Base-by-base conservation (phyloP, 2,329 filamentous ascomycete genomes). In the Dactylellina sp. region DNA sequence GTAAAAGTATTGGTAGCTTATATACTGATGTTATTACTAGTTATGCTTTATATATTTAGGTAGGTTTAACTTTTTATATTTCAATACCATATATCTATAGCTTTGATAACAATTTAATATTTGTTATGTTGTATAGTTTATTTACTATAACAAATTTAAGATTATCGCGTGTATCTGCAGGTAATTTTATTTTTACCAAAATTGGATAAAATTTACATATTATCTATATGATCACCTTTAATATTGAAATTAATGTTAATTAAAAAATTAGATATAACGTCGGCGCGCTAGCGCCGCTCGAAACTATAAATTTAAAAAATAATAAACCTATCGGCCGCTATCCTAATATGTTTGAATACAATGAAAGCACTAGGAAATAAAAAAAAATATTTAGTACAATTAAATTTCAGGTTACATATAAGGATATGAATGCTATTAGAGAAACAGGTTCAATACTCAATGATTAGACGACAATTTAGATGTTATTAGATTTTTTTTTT, bases 341-440 rank as follows among this genome's bases (percentile, higher is more conserved):
- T n/a, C n/a, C n/a, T n/a, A n/a, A n/a, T n/a, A n/a, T n/a, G n/a
- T n/a, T n/a, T n/a, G n/a, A n/a, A n/a, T n/a, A n/a, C n/a, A n/a
- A n/a, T n/a, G n/a, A n/a, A n/a, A n/a, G n/a, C n/a, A n/a, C n/a
- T n/a, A n/a, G n/a, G n/a, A n/a, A n/a, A n/a, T n/a, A n/a, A n/a
- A n/a, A n/a, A n/a, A 44, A 61, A 61, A 37, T 61, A 61, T 49
- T 50, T 42, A 56, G 52, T 56, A 18, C 50, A 50, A 37, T 61
- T 50, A 61, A 40, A 61, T 50, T 61, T 39, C 47, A 59, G 40
- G 28, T n/a, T n/a, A n/a, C n/a, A n/a, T n/a, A n/a, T n/a, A n/a
- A n/a, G n/a, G n/a, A n/a, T n/a, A n/a, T n/a, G n/a, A n/a, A n/a
- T n/a, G n/a, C n/a, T n/a, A n/a, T n/a, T n/a, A n/a, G n/a, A n/a